Conservation (phyloP, 2,329 filamentous ascomycete genomes). For the Iodosphaeria phyllophila region DNA sequence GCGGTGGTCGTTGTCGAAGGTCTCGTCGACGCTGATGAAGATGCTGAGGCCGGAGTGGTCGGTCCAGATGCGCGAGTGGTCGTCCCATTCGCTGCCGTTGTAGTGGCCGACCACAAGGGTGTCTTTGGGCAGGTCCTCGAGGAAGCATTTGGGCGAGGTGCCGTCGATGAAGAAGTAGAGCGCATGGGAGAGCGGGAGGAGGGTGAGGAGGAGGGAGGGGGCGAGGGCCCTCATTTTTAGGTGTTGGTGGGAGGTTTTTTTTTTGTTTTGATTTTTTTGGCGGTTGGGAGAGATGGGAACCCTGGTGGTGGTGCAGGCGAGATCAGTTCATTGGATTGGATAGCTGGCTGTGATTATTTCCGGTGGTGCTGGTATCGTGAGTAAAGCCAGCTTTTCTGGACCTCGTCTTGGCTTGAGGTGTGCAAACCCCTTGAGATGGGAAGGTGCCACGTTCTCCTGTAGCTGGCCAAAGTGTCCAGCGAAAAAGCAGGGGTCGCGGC, state of each 20-base stretch:
- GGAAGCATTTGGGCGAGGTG: conserved; percentile 80
- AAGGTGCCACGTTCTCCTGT: no score
- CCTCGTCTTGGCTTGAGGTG: no score
- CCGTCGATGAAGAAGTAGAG: conserved; percentile 95
- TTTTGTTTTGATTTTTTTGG: no score
- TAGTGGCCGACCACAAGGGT: conserved; percentile 92
- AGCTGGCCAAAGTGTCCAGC: no score
- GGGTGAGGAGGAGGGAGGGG: conserved; percentile 46
- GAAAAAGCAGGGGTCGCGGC: no score
- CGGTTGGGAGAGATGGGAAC: no score
- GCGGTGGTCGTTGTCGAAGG: conserved; percentile 95
- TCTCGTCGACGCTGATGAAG: conserved; percentile 85
- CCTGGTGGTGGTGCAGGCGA: no score
- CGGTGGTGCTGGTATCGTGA: no score
- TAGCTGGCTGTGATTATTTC: no score
- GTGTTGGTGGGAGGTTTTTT: conserved; percentile 8
- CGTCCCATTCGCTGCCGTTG: conserved; percentile 68
- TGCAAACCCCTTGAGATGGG: no score
- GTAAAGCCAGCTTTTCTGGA: no score
- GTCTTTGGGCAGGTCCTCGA: conserved; percentile 93
- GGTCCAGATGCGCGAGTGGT: conserved; percentile 46
- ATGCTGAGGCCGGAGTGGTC: conserved; percentile 62
- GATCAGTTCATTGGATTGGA: no score
- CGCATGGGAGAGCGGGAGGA: conserved; percentile 51
- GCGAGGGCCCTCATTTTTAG: conserved; percentile 46